A percentile compares a stretch with the other conserved stretches of the same genome.
Evolutionary conservation across 2,329 filamentous ascomycete genomes (phyloP).

Genomic region (Arthroderma sp.): DNA sequence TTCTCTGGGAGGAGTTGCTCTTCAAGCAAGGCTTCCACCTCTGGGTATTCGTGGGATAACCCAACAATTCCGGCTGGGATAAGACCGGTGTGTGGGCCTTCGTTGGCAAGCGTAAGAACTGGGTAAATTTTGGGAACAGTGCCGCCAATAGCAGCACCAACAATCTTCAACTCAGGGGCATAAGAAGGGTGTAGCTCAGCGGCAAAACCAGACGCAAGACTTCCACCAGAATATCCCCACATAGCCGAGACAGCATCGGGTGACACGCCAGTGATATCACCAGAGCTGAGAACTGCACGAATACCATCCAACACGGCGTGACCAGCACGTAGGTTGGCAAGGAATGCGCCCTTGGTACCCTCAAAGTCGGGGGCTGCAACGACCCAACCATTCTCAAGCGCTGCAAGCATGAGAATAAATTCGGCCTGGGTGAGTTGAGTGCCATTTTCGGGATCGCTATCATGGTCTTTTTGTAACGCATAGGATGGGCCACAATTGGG

Average conservation of each 20-base stretch:
- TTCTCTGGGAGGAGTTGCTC: slow-evolving; percentile 11
- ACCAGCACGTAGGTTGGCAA: slow-evolving; percentile 29
- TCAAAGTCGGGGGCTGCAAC: slow-evolving; percentile 38
- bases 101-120: slow-evolving; percentile 24
- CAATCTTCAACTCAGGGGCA: slow-evolving; percentile 38
- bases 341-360: slow-evolving; percentile 32
- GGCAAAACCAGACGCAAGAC: slow-evolving; percentile 37
- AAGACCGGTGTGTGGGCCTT: slow-evolving; percentile 22
- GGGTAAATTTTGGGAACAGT: slow-evolving; percentile 30
- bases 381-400: slow-evolving; percentile 34
- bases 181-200: slow-evolving; percentile 38
- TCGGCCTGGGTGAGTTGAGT: slow-evolving; percentile 22
- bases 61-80: slow-evolving; percentile 20
- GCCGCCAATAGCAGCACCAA: slow-evolving; percentile 39
- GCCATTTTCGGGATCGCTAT: slow-evolving; percentile 24
- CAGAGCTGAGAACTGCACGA: slow-evolving; percentile 26
- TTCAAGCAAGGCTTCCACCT: slow-evolving; percentile 10
- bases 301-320: slow-evolving; percentile 33
- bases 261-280: slow-evolving; percentile 19
- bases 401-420: slow-evolving; percentile 21
- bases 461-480: slow-evolving; percentile 24
- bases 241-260: slow-evolving; percentile 26
- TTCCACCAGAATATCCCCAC: slow-evolving; percentile 47
- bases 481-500: slow-evolving; percentile 19
- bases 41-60: slow-evolving; percentile 17